phyloP scores from a whole-genome alignment of 768 basidiomycete genomes.

The Boletus insuetus region DNA sequence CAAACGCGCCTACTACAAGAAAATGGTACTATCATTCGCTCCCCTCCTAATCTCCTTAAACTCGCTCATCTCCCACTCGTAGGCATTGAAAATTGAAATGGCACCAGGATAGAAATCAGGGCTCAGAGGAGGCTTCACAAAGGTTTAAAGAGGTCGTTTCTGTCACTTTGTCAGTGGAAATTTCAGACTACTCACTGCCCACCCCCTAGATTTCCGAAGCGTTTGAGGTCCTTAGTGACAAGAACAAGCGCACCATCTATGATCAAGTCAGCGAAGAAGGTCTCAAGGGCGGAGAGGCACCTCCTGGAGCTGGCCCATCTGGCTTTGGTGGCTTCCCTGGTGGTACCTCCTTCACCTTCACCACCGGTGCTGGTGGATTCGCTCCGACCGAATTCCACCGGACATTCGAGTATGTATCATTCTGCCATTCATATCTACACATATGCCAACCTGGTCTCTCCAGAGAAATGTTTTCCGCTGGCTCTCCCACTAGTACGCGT shows the following conservation, averaged over 20 bases:
- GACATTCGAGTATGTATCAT: too few species aligned
- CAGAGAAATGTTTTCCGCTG: too few species aligned
- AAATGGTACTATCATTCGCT: conserved; percentile 55
- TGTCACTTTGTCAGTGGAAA: too few species aligned
- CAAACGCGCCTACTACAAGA: conserved; percentile 95
- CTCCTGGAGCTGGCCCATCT: conserved; percentile 48
- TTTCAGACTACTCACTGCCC: neutral
- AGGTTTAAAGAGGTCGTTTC: conserved; percentile 91
- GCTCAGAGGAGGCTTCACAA: conserved; percentile 79
- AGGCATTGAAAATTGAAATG: conserved; percentile 92
- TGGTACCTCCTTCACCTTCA: conserved; percentile 55
- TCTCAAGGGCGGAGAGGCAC: conserved; percentile 66
- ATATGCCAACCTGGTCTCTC: too few species aligned
- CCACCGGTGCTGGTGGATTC: conserved; percentile 54
- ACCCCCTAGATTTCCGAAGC: conserved; percentile 79
- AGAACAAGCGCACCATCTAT: conserved; percentile 79
- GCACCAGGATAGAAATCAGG: conserved; percentile 91
- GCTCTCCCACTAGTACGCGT: too few species aligned
- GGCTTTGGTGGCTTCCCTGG: conserved; percentile 49
- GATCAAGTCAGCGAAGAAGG: conserved; percentile 97
- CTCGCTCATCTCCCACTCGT: conserved; percentile 14
- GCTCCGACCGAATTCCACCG: too few species aligned
- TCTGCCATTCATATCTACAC: too few species aligned
- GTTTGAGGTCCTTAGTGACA: conserved; percentile 91
- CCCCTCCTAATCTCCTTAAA: neutral